Conservation (phyloP, 495 filamentous ascomycete species). For the Neurospora sp. region DNA sequence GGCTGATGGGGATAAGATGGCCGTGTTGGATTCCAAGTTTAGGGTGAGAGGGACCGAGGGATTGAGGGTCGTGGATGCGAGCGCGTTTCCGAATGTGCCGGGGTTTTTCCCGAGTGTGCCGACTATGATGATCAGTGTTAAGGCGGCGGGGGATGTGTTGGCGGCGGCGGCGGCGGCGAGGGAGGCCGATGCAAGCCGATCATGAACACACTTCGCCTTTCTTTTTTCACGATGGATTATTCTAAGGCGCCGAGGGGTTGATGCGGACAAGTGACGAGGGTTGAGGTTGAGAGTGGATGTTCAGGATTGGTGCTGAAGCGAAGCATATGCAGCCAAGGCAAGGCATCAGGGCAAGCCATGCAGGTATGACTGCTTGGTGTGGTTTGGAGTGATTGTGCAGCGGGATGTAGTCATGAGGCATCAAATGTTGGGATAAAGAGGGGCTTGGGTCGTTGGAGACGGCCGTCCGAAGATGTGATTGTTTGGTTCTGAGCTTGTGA, state of each 20-base stretch:
- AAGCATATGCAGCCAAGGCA: neutral
- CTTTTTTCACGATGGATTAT: neutral
- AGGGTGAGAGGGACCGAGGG: slow-evolving; percentile 37
- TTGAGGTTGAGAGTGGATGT: neutral
- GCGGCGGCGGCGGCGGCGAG: slow-evolving; percentile 19
- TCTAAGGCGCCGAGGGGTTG: neutral
- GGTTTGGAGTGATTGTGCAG: no score
- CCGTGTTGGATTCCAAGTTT: slow-evolving; percentile 44
- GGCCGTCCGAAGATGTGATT: neutral
- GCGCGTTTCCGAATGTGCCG: slow-evolving; percentile 40
- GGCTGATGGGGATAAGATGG: slow-evolving; percentile 34
- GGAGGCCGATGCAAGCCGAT: no score
- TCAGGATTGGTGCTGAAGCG: neutral
- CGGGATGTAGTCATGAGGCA: no score
- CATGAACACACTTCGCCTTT: neutral
- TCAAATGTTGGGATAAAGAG: neutral
- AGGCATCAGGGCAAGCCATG: neutral
- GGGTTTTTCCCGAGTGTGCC: slow-evolving; percentile 51
- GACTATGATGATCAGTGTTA: slow-evolving; percentile 54
- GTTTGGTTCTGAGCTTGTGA: neutral
- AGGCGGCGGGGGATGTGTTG: slow-evolving; percentile 52
- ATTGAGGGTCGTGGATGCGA: slow-evolving; percentile 47
- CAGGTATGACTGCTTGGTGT: neutral
- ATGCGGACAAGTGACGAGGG: neutral
- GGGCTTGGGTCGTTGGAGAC: neutral